Conservation (phyloP, 495 filamentous ascomycete genomes). For the Podospora appendiculata region DNA sequence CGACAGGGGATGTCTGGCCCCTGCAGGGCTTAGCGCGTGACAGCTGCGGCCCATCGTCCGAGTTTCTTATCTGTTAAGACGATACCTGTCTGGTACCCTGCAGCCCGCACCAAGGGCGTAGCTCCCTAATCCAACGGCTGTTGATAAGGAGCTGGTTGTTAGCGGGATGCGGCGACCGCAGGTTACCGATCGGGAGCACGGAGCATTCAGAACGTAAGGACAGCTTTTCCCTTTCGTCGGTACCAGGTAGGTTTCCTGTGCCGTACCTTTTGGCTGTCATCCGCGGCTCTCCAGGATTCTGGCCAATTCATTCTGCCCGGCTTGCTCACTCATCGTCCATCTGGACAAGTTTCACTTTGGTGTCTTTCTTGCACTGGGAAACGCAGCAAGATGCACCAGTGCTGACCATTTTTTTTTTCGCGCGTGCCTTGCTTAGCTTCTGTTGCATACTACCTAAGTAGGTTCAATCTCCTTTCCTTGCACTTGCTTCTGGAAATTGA, state of each 20-base stretch:
- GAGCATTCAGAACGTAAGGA: slow-evolving; percentile 12
- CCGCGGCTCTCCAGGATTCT: slow-evolving; percentile 9
- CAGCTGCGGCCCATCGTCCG: not conserved
- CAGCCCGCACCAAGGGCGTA: no score
- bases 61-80: not conserved
- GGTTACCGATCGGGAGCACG: slow-evolving; percentile 1
- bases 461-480: slow-evolving; percentile 1
- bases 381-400: slow-evolving; percentile 9
- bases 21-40: not conserved
- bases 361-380: not conserved
- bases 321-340: slow-evolving; percentile 2
- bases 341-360: slow-evolving; percentile 20
- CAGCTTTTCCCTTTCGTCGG: slow-evolving; percentile 15
- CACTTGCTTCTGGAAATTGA: not conserved
- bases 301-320: not conserved
- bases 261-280: not conserved
- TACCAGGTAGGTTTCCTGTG: not conserved
- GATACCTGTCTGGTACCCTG: not conserved
- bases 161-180: not conserved
- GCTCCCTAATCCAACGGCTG: not conserved
- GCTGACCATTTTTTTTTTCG: slow-evolving; percentile 7
- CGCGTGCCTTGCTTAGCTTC: not conserved
- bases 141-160: not conserved
- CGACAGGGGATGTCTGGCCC: not conserved
- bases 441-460: slow-evolving; percentile 11